Conservation (phyloP, 352 stramenopile genomes). For the Pythium aquatile region DNA sequence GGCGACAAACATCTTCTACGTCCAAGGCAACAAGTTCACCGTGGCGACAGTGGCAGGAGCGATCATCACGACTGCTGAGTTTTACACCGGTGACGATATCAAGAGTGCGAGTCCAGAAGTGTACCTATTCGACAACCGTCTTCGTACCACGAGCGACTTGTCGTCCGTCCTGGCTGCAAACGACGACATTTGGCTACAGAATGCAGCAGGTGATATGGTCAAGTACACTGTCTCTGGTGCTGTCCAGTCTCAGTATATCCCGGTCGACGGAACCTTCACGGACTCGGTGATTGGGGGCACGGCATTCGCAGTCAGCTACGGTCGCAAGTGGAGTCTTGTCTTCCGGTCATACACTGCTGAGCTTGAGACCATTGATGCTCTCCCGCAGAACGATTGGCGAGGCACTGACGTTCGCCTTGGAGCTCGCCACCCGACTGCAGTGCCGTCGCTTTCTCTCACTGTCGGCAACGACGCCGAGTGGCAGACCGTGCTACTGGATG, state of each 20-base stretch:
- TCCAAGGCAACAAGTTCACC: conserved; percentile 40
- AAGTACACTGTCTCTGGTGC: conserved; percentile 38
- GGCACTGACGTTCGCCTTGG: conserved; percentile 55
- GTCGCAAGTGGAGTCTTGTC: conserved; percentile 60
- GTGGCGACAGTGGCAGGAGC: conserved; percentile 26
- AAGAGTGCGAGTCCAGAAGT: conserved; percentile 29
- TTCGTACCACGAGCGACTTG: conserved; percentile 63
- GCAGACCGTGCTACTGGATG: conserved; percentile 59
- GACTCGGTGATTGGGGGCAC: conserved; percentile 34
- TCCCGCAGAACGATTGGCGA: conserved; percentile 58
- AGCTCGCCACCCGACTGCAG: conserved; percentile 34
- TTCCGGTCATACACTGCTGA: conserved; percentile 65
- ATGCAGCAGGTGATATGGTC: conserved; percentile 38
- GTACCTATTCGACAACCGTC: conserved; percentile 61
- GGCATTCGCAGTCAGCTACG: conserved; percentile 40
- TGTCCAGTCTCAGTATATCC: conserved; percentile 35
- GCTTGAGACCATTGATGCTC: conserved; percentile 54
- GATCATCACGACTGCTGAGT: conserved; percentile 34
- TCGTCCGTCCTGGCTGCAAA: conserved; percentile 27
- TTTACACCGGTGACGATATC: conserved; percentile 39
- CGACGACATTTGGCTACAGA: conserved; percentile 62
- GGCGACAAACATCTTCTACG: conserved; percentile 33
- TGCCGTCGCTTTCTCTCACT: conserved; percentile 40
- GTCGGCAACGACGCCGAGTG: conserved; percentile 51
- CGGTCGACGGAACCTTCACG: conserved; percentile 51